Base-by-base conservation (phyloP, 208 protist genomes). In the Porcisia deanei region DNA sequence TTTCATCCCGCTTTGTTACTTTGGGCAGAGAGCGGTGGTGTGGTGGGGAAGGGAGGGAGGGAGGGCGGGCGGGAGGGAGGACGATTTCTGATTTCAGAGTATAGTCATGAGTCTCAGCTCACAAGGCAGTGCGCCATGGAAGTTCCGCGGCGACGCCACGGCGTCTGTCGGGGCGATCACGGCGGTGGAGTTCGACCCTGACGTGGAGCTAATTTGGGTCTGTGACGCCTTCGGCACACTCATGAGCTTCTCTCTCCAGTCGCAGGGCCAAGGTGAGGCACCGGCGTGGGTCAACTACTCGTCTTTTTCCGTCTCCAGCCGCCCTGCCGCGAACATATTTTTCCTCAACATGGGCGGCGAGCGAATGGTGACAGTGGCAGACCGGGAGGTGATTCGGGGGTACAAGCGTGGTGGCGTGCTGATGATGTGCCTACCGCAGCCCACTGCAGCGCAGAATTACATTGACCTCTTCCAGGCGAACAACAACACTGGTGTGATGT, bases 181-280 rank as follows among this genome's bases (percentile, higher is more conserved):
- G 43, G 88, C 93, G 12, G 81, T 97, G 14, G 88, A 94, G 82
- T 97, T 97, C 76, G 93, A 97, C 76, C 91, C 91, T 12, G 88
- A 94, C 54, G 67, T 94, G 45, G 93, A 97, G 84, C 81, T 97
- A 69, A 84, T 97, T 47, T 97, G 93, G 93, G 80, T 91, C 34
- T 88, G 85, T 73, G 93, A 97, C 71, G 86, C 80, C 75, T 96
- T 89, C 73, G 91, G 91, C 59, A 85, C 80, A n/a, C 80, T 97
- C 34, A 93, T 86, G 75, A 94, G 90, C 79, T 96, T 95, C 73
- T 90, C 85, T 18, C 74, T 88, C 12, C 87, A 92, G 70, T 77
- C 84, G 43, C 88, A 90, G 49, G 80, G 74, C 25, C 88, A 87
- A 47, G 80, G 80, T 41, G 88, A 96, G 73, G 86, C 77, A 20